Conservation (phyloP, 495 filamentous ascomycete genomes). For the Daldinia bambusicola region DNA sequence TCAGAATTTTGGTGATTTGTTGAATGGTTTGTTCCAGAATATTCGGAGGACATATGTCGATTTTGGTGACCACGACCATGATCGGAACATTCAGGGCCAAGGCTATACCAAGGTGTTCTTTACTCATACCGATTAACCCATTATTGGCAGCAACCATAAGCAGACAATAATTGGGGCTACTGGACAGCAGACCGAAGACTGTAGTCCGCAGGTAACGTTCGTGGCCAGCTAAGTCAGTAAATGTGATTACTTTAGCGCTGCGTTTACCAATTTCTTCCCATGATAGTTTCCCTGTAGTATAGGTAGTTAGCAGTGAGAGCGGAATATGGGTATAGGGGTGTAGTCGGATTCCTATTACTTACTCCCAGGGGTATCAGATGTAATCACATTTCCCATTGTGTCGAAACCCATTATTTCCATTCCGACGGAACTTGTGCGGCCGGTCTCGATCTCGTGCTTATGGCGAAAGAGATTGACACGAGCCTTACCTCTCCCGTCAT, state of each 20-base stretch:
- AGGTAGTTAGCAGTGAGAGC: conserved; percentile 3
- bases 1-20: conserved; percentile 91
- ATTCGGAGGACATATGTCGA: conserved; percentile 97
- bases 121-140: conserved; percentile 96
- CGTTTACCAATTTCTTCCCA: conserved; percentile 99
- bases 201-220: conserved; percentile 96
- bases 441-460: conserved; percentile 96
- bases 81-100: conserved; percentile 95
- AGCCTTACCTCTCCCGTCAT: conserved; percentile 93
- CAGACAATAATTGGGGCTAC: conserved; percentile 96
- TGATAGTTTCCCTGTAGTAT: conserved; percentile 65
- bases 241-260: conserved; percentile 94
- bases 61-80: conserved; percentile 98
- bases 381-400: conserved; percentile 83
- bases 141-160: conserved; percentile 99
- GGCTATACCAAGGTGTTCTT: conserved; percentile 96
- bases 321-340: too few relatives aligned
- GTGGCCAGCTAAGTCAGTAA: conserved; percentile 95
- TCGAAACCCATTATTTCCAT: conserved; percentile 99
- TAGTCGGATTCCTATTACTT: conserved; percentile 52
- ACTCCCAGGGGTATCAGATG: conserved; percentile 80
- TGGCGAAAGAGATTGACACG: conserved; percentile 97
- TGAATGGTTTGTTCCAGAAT: conserved; percentile 93
- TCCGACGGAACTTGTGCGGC: conserved; percentile 93
- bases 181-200: conserved; percentile 93